Evolutionary conservation across 2,329 filamentous ascomycete genomes (phyloP).

Genomic region (Chrysoporthe austroafricana): DNA sequence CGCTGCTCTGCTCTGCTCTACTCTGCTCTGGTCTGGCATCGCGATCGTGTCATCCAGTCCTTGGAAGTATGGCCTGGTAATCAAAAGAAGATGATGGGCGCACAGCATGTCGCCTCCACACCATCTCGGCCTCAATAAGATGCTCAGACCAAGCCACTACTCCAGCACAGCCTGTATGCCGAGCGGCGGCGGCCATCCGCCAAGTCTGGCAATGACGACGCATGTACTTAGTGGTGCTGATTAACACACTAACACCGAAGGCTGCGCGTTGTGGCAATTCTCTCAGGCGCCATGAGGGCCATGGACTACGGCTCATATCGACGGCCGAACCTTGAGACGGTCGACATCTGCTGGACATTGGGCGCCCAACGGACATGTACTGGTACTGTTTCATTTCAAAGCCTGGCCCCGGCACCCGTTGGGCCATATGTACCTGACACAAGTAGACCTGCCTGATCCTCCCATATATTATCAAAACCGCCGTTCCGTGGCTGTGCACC

Average conservation of each 20-base stretch:
- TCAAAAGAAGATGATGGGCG: background rate
- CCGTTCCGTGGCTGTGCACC: background rate
- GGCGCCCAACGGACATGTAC: background rate
- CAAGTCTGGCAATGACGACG: slow-evolving; percentile 6
- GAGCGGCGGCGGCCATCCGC: background rate
- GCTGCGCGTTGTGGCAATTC: background rate
- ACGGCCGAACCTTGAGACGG: background rate
- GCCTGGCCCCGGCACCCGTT: background rate
- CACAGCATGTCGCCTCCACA: background rate
- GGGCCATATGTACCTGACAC: slow-evolving; percentile 12
- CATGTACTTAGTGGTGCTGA: background rate
- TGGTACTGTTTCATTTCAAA: background rate
- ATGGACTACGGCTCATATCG: background rate
- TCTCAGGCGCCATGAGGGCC: background rate
- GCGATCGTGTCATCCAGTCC: no score
- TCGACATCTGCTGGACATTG: slow-evolving; percentile 1
- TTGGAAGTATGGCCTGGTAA: background rate
- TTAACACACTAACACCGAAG: background rate
- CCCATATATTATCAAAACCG: background rate
- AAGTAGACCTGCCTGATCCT: slow-evolving; percentile 6
- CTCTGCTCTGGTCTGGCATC: no score
- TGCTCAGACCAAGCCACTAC: background rate
- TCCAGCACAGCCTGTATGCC: background rate
- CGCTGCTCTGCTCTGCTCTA: no score
- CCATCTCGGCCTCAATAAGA: background rate